phyloP scores from a whole-genome alignment of 495 filamentous ascomycete species.

The Podospora sp. region DNA sequence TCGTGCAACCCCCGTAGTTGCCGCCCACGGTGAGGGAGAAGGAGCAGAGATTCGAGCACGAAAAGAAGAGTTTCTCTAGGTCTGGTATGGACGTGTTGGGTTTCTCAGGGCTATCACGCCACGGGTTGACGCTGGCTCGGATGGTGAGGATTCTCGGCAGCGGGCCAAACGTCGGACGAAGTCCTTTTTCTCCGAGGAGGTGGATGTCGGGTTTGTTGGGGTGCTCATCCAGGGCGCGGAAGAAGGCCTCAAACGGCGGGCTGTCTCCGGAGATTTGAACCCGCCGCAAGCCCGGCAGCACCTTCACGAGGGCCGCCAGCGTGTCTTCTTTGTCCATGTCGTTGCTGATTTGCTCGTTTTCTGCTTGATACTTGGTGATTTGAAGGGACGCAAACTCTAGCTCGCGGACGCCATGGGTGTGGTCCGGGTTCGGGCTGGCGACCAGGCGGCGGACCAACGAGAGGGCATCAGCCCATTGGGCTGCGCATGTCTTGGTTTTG shows the following conservation, averaged over 20 bases:
- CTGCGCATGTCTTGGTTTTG: not conserved
- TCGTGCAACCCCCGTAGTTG: constrained; percentile 18
- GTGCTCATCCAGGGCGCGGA: constrained; percentile 11
- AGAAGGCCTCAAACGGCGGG: constrained; percentile 3
- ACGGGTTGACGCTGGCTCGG: constrained; percentile 6
- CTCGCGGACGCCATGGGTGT: constrained; percentile 5
- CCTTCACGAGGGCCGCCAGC: constrained; percentile 5
- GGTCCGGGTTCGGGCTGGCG: constrained; percentile 8
- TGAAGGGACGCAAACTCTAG: not conserved
- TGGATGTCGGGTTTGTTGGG: constrained; percentile 15
- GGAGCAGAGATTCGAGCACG: constrained; percentile 11
- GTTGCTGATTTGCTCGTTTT: not conserved
- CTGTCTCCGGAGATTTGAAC: not conserved
- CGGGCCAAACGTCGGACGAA: not conserved
- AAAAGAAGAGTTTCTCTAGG: constrained; percentile 4
- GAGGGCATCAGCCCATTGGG: constrained; percentile 1
- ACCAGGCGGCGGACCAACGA: constrained; percentile 1
- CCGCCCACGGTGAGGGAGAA: constrained; percentile 1
- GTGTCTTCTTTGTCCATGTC: not conserved
- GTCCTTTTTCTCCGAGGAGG: constrained; percentile 7
- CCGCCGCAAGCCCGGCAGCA: constrained; percentile 3
- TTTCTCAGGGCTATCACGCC: constrained; percentile 3
- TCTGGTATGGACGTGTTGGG: constrained; percentile 3
- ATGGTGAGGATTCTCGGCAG: constrained; percentile 11
- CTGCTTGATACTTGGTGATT: not conserved